Base-by-base conservation (phyloP, 805 yeast genomes). In the Saccharomycopsis sp. region DNA sequence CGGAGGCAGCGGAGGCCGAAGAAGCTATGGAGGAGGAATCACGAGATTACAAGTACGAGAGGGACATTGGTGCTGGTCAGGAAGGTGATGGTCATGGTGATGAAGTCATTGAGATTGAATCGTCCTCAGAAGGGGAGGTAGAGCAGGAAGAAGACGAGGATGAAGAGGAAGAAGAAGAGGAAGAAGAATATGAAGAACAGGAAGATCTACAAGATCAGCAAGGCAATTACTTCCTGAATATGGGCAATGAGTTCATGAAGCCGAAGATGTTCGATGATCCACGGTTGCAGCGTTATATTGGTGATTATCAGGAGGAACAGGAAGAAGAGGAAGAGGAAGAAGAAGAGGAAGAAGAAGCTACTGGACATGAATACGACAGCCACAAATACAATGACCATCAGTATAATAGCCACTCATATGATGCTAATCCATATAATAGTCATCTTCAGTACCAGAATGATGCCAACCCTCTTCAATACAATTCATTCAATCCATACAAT, bases 81-180 rank as follows among this genome's bases (percentile, higher is more conserved):
- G 14, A 35, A 35, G 41, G 14, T 14, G 41, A 35, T 35, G 8
- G 14, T 44, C 5, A 44, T 44, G 49, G 12, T 17, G 49, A 44
- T 12, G 22, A 44, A 44, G 22, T 44, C 9, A 29, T 29, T 29
- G 38, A 29, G 12, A 29, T 29, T 29, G 38, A 29, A 7, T 29
- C 38, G 5, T 7, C 38, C 12, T 29, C 38, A 29, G 51, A 47
- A 15, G 47, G 50, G 3, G 66, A 63, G 25, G 60, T 60, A 2
- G 65, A 65, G 53, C 29, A 49, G 29, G 63, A 62, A 1, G 60
- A 50, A 2, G 60, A 54, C 17, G 62, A 58, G 15, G 52, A 24
- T 23, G 59, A 58, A 3, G 55, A 49, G 20, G 55, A 52, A 9
- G 61, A 56, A 1, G 60, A 57, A 24, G 56, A 24, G 24, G 44